Base-by-base conservation (phyloP, 495 filamentous ascomycete genomes). In the Penicillium lagena region DNA sequence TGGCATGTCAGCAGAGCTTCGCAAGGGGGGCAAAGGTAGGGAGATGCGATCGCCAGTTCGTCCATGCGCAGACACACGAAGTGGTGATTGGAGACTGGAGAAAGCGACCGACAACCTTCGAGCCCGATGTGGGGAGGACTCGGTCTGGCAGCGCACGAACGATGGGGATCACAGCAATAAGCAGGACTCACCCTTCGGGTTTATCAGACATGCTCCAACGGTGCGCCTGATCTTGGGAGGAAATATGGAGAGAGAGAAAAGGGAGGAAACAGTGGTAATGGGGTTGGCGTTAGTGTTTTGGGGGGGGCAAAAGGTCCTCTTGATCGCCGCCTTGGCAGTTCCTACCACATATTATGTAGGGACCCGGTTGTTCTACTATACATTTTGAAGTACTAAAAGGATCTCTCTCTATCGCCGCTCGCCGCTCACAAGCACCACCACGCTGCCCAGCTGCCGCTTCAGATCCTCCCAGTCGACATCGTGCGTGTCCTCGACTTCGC, bases 401-500 rank as follows among this genome's bases (percentile, higher is more conserved):
- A 17, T 32, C 15, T 36, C 1, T 29, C 39, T 9, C 55, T 58
- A 70, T 35, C 54, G 49, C 31, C 58, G 59, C 47, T 71, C 64
- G 6, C 86, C 86, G 40, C 77, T 79, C 27, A 95, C 85, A 40
- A 95, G 64, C 46, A 96, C 52, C 15, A 96, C 72, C 32, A 87
- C 84, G 63, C 87, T 91, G 13, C 90, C 93, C 46, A 98, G 63
- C 70, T 96, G 93, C 51, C 93, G 77, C 63, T 77, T 78, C 52
- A 97, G 35, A 68, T 98, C 93, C 67, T 95, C 93, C 63, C 81
- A 89, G 55, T 95, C 83, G 2, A 98, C 93, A 79, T 98, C 93
- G 67, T 98, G 94, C 34, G 90, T 95, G 68, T 98, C 93, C 66
- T 98, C 94, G 4, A 98, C 93, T 70, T 94, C 90, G 1, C 93